Base-by-base conservation (phyloP, 805 yeast species). In the Millerago galiae region DNA sequence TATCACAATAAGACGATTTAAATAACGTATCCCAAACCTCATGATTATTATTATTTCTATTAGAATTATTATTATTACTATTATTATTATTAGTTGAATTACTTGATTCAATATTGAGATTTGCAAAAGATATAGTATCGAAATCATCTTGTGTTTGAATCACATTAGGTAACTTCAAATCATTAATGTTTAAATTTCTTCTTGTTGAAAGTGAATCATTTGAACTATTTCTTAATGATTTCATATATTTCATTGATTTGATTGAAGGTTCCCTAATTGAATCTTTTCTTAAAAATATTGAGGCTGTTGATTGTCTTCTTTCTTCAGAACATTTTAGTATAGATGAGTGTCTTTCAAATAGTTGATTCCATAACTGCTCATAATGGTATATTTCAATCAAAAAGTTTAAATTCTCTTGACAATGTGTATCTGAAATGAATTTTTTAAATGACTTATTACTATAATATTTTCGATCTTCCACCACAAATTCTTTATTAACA, bases 361-460 rank as follows among this genome's bases (percentile, higher is more conserved):
- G 44, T 35, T 48, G 44, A 42, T 67, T 70, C 62, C 68, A 69
- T 40, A 60, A 61, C 53, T 66, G 61, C 47, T 73, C 76, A 53
- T 73, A 73, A 38, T 65, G 67, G 53, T 55, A 71, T 14, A 72
- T 70, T 43, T 68, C 71, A 5, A 72, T 61, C 26, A 73, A 54
- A 45, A 73, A 73, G 35, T 61, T 54, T 33, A 73, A 59, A 53
- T 70, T 72, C 52, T 73, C 78, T 40, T 60, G 62, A 51, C 74
- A 67, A 47, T 73, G 77, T 28, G 65, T 56, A n/a, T 59, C 54
- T 13, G 35, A 43, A n/a, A 69, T 58, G 46, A 58, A 67, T 13
- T 57, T 50, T 40, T 58, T 55, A 50, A 73, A 72, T 28, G 53
- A 45, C 10, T 49, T 45, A 21, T 44, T 46, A 2, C 48, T 27